A percentile compares a stretch with the other conserved stretches of the same genome.
These are phyloP conservation scores for Abortiporus biennis DNA, from an alignment of 1,284 basidiomycete genomes.

Conservation along the genomic window DNA sequence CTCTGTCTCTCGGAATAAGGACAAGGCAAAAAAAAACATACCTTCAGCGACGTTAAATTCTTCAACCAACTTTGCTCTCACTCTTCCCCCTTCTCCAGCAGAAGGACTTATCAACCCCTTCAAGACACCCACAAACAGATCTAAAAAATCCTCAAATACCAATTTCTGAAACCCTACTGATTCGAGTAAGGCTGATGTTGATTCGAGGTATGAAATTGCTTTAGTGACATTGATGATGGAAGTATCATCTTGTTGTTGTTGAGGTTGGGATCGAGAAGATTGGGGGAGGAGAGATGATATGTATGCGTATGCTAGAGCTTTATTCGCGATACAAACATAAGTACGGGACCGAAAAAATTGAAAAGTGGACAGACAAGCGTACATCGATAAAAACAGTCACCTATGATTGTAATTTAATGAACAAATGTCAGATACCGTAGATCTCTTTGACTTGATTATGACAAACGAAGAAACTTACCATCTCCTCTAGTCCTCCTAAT, in stretches of 20 bases:
- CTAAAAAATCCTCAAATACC: constrained; percentile 55
- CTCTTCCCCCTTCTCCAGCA: constrained; percentile 13
- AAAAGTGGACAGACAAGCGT: constrained; percentile 14
- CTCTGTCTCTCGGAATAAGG: not conserved
- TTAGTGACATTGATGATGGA: constrained; percentile 42
- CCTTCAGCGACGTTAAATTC: constrained; percentile 53
- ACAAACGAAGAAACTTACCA: constrained; percentile 14
- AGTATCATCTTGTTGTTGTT: no score
- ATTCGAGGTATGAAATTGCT: constrained; percentile 47
- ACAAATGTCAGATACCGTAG: no score
- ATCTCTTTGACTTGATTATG: not conserved
- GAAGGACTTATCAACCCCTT: constrained; percentile 30
- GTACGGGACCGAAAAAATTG: not conserved
- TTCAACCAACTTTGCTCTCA: constrained; percentile 39
- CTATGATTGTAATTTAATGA: constrained; percentile 22
- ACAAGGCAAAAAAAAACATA: constrained; percentile 20
- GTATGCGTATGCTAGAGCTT: constrained; percentile 53
- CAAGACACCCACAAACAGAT: constrained; percentile 30
- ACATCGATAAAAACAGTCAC: constrained; percentile 63
- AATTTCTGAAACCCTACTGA: constrained; percentile 62
- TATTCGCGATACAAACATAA: constrained; percentile 14
- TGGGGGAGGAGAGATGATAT: no score
- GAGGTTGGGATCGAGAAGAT: constrained; percentile 37
- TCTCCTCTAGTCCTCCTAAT: constrained; percentile 66
- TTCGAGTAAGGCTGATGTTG: constrained; percentile 49